phyloP scores from a whole-genome alignment of 202 grass and related monocot genomes.

The Digitaria exilis region DNA sequence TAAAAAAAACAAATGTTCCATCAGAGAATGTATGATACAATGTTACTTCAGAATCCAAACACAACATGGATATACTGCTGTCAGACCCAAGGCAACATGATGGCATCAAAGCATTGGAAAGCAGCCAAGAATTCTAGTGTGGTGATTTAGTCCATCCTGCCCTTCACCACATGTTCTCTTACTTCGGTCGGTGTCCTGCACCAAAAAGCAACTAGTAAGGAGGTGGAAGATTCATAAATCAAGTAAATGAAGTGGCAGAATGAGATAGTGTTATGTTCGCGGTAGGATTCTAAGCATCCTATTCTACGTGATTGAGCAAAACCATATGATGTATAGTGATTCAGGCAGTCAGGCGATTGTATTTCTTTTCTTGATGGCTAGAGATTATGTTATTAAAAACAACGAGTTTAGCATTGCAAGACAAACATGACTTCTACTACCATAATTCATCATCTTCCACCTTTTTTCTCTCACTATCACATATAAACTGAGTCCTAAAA shows the following conservation, averaged over 20 bases:
- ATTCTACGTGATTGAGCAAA: not conserved
- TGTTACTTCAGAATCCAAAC: conserved; percentile 31
- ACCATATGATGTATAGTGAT: not conserved
- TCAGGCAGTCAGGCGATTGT: not conserved
- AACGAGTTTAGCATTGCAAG: too few species aligned
- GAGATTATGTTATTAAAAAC: too few species aligned
- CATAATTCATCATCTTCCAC: too few species aligned
- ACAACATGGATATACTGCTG: conserved; percentile 12
- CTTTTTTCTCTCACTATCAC: too few species aligned
- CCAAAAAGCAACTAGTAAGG: not conserved
- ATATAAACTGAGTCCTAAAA: too few species aligned
- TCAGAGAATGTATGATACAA: conserved; percentile 31
- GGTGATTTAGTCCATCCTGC: conserved; percentile 69
- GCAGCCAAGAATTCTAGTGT: not conserved
- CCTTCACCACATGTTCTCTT: conserved; percentile 62
- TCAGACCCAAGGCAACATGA: not conserved
- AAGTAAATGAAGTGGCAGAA: not conserved
- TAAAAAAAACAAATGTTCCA: conserved; percentile 12
- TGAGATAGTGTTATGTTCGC: not conserved
- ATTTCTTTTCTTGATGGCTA: too few species aligned
- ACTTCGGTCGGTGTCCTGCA: conserved; percentile 77
- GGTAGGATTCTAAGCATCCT: not conserved
- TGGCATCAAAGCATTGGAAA: not conserved
- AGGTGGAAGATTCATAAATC: not conserved
- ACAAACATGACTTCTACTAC: too few species aligned